Evolutionary conservation across 768 basidiomycete genomes (phyloP), one percentile per base, ranked within the genome.

Genomic region (Pleurotus sapidus): DNA sequence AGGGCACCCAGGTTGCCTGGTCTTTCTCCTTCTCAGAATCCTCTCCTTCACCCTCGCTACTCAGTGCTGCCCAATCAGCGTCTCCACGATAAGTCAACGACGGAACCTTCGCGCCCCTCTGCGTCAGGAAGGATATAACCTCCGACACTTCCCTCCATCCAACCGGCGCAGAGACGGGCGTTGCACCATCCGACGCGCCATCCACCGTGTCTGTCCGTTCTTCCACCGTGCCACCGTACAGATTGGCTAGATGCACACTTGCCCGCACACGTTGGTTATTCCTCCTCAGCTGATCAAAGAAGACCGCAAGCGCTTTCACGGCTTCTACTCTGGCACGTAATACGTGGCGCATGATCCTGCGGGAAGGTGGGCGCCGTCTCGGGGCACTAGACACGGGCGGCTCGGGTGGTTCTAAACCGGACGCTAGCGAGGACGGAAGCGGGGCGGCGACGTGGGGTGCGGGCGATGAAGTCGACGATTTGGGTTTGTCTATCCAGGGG

Each of bases 281-380:
- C 57, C 63, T 72, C 59, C 77, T 82, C 57, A 95, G 72, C 55
- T 88, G 80, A 37, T 83, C 80, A 57, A 96, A 84, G 68, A 92
- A 87, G 51, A 73, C 72, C 15, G 87, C 87, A 15, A 98, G 81
- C 5, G 86, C 84, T 59, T 86, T 84, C 37, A 87, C 82, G 14
- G 94, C 93, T 68, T 93, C 86, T 4, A 87, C 81, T n/a, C 95
- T 87, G 23, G 90, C 88, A 15, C 91, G 82, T 51, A 98, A 77
- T 57, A 97, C 90, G 71, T 97, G 93, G 17, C 92, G 89, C 63
- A 98, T 86, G 58, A 97, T 84, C 46, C 87, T 83, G 46, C 92
- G 86, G 7, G 92, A 88, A 8, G 93, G 88, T 1, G 93, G 87
- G 20, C 82, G 71, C 48, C 76, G 78, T 50, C 64, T 67, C 3